phyloP scores from a whole-genome alignment of 1,284 basidiomycete genomes.

The Leucoagaricus sp. region DNA sequence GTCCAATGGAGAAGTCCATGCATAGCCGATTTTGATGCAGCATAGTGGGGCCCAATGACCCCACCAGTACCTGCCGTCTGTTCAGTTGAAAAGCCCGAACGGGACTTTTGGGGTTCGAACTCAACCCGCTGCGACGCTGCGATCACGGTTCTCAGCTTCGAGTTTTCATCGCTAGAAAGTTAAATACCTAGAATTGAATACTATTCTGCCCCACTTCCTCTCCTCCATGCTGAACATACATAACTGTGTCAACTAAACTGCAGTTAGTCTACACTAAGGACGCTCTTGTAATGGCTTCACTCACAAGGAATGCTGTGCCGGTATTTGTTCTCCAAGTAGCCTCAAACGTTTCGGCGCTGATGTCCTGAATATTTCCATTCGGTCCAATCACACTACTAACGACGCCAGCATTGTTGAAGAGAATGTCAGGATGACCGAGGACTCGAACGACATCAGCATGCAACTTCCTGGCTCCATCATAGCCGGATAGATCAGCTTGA shows the following conservation, averaged over 20 bases:
- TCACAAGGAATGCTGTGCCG: constrained; percentile 44
- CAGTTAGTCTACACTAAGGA: neutral
- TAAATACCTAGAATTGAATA: constrained; percentile 49
- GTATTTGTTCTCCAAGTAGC: constrained; percentile 49
- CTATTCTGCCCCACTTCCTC: constrained; percentile 49
- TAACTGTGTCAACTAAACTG: constrained; percentile 41
- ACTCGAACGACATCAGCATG: constrained; percentile 43
- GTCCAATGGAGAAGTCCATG: constrained; percentile 59
- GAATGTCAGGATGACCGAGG: constrained; percentile 49
- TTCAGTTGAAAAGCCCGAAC: neutral
- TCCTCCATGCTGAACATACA: constrained; percentile 52
- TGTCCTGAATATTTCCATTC: constrained; percentile 44
- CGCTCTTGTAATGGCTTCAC: constrained; percentile 1
- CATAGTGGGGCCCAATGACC: constrained; percentile 57
- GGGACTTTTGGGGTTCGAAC: neutral
- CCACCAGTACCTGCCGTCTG: constrained; percentile 44
- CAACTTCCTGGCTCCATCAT: constrained; percentile 44
- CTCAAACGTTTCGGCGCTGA: constrained; percentile 49
- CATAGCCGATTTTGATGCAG: constrained; percentile 55
- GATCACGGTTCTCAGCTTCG: neutral
- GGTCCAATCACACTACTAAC: constrained; percentile 45
- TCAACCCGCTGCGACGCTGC: constrained; percentile 35
- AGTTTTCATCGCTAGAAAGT: neutral
- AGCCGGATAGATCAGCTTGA: constrained; percentile 48
- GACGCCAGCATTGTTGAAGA: constrained; percentile 54